Conservation (phyloP, 768 basidiomycete genomes). For the Pleurotus eryngii region DNA sequence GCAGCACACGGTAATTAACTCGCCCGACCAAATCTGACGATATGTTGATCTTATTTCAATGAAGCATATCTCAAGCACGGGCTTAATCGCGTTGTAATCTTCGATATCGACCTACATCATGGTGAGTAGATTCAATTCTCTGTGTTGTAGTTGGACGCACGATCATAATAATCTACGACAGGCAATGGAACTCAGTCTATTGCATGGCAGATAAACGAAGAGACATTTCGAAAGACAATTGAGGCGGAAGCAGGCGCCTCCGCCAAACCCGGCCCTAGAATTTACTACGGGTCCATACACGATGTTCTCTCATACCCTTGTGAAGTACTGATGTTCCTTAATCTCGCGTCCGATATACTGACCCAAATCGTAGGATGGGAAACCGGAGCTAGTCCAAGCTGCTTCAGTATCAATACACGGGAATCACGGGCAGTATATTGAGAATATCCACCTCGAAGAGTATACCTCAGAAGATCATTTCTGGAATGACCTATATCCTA, state of each 20-base stretch:
- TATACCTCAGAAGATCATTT: constrained; percentile 75
- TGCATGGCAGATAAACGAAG: constrained; percentile 88
- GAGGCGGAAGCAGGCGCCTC: constrained; percentile 44
- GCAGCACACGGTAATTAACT: constrained; percentile 77
- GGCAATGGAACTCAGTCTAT: constrained; percentile 96
- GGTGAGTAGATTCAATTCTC: constrained; percentile 38
- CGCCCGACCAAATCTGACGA: too few relatives aligned
- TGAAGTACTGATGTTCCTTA: constrained; percentile 48
- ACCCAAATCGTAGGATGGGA: constrained; percentile 62
- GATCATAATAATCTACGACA: constrained; percentile 20
- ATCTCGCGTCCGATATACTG: neutral
- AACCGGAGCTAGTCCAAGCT: constrained; percentile 72
- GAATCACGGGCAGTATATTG: constrained; percentile 82
- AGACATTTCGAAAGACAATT: constrained; percentile 68
- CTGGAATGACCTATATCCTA: constrained; percentile 68
- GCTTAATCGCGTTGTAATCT: constrained; percentile 75
- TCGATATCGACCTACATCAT: constrained; percentile 93
- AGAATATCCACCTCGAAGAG: constrained; percentile 79
- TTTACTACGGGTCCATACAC: constrained; percentile 93
- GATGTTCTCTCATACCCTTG: constrained; percentile 92
- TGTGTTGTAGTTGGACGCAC: neutral
- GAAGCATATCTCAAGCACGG: constrained; percentile 79
- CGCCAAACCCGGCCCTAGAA: constrained; percentile 44
- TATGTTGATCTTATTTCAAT: neutral
- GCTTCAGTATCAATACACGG: constrained; percentile 81